Conservation (phyloP, 179 eudicot genomes). For the Beta corolliflora region DNA sequence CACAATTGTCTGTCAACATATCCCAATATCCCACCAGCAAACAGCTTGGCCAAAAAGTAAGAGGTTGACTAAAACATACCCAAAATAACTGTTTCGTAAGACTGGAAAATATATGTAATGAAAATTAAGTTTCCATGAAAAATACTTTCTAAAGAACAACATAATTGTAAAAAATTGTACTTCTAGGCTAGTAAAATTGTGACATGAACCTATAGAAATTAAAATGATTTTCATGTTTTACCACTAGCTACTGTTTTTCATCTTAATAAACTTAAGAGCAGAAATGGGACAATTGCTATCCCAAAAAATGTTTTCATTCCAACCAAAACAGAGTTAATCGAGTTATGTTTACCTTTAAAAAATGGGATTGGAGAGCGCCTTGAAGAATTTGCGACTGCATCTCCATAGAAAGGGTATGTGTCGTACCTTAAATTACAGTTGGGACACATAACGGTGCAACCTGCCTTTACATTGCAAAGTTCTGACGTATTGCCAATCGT, state of each 20-base stretch:
- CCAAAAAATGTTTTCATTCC: too few relatives aligned
- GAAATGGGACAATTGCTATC: too few relatives aligned
- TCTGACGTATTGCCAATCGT: conserved; percentile 32
- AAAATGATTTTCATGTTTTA: too few relatives aligned
- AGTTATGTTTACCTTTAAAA: conserved; percentile 23
- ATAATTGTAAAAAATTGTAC: too few relatives aligned
- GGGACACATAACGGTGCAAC: conserved; percentile 42
- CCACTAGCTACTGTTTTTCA: too few relatives aligned
- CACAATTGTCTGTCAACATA: neutral
- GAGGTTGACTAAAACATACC: neutral
- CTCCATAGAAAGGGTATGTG: conserved; percentile 36
- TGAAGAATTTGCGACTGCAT: conserved; percentile 13
- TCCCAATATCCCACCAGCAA: neutral
- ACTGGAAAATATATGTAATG: too few relatives aligned
- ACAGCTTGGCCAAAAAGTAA: neutral
- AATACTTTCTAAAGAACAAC: too few relatives aligned
- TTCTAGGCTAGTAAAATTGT: too few relatives aligned
- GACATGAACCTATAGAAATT: too few relatives aligned
- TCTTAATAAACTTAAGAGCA: too few relatives aligned
- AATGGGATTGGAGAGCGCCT: conserved; percentile 1
- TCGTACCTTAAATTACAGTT: conserved; percentile 39
- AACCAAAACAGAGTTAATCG: neutral
- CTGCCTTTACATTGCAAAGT: conserved; percentile 34
- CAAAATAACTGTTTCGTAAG: too few relatives aligned
- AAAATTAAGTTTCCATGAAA: too few relatives aligned